A percentile compares a stretch with the other conserved stretches of the same genome.
Conservation (phyloP, 1,284 basidiomycete genomes). For the Rhodotorula sp. region DNA sequence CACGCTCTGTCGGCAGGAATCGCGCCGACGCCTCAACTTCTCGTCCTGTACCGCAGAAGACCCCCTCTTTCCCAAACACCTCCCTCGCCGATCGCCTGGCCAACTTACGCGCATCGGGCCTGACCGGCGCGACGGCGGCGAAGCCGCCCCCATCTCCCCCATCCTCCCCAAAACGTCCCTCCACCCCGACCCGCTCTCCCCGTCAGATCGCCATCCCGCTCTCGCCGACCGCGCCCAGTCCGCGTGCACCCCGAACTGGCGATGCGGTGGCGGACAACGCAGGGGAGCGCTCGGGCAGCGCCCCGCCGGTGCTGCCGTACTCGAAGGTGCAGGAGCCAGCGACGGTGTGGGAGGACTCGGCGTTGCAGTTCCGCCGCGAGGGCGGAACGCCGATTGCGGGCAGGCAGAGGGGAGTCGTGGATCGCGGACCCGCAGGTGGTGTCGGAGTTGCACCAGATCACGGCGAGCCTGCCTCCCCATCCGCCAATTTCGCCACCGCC, state of each 20-base stretch:
- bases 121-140: not conserved
- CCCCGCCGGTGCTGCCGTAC: constrained; percentile 27
- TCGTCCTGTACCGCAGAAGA: not conserved
- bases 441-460: constrained; percentile 1
- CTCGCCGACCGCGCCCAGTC: constrained; percentile 6
- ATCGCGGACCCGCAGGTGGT: constrained; percentile 25
- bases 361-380: constrained; percentile 5
- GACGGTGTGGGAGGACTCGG: constrained; percentile 3
- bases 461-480: not conserved
- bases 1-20: not conserved
- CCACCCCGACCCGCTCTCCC: not conserved
- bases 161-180: not conserved
- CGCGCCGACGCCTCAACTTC: not conserved
- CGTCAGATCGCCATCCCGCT: not conserved
- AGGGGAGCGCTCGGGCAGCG: constrained; percentile 25
- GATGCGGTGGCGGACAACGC: constrained; percentile 26
- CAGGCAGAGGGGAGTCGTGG: not conserved
- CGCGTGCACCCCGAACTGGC: not conserved
- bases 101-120: constrained; percentile 5
- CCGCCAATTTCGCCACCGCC: constrained; percentile 3
- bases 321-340: constrained; percentile 16
- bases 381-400: constrained; percentile 5
- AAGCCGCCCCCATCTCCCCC: not conserved
- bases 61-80: constrained; percentile 7
- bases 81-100: constrained; percentile 24